These are phyloP conservation scores for Chlorophyllum brunneum DNA, from an alignment of 768 basidiomycete species.

Conservation along the genomic window DNA sequence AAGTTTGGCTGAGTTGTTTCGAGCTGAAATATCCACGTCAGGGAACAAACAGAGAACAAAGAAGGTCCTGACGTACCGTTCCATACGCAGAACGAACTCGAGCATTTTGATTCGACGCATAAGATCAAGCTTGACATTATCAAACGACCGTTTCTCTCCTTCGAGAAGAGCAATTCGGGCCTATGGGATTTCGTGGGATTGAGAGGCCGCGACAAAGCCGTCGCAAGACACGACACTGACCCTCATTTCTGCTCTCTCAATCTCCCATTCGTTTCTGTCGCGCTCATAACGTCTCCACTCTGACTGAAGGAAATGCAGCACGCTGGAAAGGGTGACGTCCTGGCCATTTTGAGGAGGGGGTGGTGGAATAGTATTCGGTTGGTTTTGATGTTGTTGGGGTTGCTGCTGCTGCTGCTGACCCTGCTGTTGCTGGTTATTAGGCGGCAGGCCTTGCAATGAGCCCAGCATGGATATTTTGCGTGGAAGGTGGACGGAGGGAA, in stretches of 20 bases:
- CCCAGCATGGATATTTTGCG: constrained; percentile 59
- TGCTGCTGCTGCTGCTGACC: constrained; percentile 63
- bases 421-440: constrained; percentile 57
- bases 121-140: constrained; percentile 94
- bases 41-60: constrained; percentile 8
- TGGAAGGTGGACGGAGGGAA: constrained; percentile 12
- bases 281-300: constrained; percentile 98
- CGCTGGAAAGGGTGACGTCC: constrained; percentile 90
- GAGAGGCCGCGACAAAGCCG: constrained; percentile 26
- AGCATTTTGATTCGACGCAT: constrained; percentile 99
- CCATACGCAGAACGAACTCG: constrained; percentile 93
- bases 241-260: constrained; percentile 98
- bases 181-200: constrained; percentile 35
- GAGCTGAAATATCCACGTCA: constrained; percentile 45
- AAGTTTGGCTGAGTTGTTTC: constrained; percentile 69
- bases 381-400: constrained; percentile 43
- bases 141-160: constrained; percentile 94
- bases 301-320: constrained; percentile 95
- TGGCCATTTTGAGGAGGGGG: constrained; percentile 84
- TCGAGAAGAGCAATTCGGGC: constrained; percentile 96
- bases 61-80: constrained; percentile 61
- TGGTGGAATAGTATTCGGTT: constrained; percentile 57
- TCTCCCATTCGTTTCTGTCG: constrained; percentile 99
- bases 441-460: constrained; percentile 60
- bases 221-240: constrained; percentile 44